These are phyloP conservation scores for Kuraishia ogatae DNA, from an alignment of 805 yeast species.

Conservation along the genomic window DNA sequence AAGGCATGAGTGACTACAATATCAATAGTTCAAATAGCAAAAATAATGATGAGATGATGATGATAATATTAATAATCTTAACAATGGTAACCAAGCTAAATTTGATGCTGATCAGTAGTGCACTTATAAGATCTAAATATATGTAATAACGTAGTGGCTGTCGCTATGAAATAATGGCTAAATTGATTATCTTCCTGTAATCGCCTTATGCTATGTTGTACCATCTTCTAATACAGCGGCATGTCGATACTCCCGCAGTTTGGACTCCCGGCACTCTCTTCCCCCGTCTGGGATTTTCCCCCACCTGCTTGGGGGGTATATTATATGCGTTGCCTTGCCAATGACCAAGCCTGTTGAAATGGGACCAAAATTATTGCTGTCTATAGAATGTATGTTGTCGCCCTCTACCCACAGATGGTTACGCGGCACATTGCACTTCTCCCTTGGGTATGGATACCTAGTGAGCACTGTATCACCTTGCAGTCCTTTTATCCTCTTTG, in stretches of 20 bases:
- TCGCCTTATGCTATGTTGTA: background rate
- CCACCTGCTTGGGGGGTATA: slow-evolving; percentile 62
- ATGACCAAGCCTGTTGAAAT: slow-evolving; percentile 70
- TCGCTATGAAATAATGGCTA: background rate
- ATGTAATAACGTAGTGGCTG: background rate
- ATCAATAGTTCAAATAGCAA: too few species aligned
- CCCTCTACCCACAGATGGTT: slow-evolving; percentile 95
- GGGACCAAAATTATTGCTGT: slow-evolving; percentile 85
- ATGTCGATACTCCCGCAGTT: slow-evolving; percentile 8
- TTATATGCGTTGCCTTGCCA: slow-evolving; percentile 61
- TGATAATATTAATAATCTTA: background rate
- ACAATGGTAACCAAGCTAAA: background rate
- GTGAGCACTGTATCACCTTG: slow-evolving; percentile 66
- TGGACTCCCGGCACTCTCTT: slow-evolving; percentile 33
- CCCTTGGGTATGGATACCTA: slow-evolving; percentile 58
- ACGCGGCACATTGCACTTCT: slow-evolving; percentile 54
- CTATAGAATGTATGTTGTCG: slow-evolving; percentile 77
- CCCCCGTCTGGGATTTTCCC: slow-evolving; percentile 46
- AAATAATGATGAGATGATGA: slow-evolving; percentile 1
- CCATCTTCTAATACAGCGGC: background rate
- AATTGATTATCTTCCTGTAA: background rate
- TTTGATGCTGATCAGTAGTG: background rate
- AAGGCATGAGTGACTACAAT: too few species aligned
- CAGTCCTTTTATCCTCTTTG: slow-evolving; percentile 71
- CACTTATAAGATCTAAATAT: background rate